Evolutionary conservation across 164 flowering plant species (phyloP).

Genomic region (Vitis riparia): DNA sequence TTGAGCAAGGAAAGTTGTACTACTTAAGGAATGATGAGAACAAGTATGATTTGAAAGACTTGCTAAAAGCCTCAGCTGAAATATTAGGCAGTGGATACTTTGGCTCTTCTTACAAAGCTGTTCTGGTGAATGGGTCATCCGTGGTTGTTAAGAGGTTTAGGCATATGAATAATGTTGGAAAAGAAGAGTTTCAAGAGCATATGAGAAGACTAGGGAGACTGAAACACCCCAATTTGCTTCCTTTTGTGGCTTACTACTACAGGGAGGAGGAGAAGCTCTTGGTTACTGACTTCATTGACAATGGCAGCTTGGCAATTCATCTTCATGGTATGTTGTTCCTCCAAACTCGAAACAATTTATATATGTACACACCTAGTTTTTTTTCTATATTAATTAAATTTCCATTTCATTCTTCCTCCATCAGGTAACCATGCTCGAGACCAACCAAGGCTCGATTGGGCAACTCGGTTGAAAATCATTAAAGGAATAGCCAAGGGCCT

Average conservation of each 20-base stretch:
- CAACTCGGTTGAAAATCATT: conserved; percentile 60
- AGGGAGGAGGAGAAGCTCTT: conserved; percentile 86
- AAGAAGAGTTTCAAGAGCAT: conserved; percentile 79
- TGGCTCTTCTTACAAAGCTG: conserved; percentile 80
- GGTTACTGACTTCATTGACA: conserved; percentile 43
- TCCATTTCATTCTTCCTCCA: neutral
- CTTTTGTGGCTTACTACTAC: conserved; percentile 76
- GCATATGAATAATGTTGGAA: conserved; percentile 74
- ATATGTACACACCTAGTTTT: no score
- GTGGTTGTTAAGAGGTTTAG: conserved; percentile 82
- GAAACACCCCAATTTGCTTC: conserved; percentile 63
- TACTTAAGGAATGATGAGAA: conserved; percentile 57
- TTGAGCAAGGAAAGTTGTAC: conserved; percentile 34
- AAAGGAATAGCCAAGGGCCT: conserved; percentile 80
- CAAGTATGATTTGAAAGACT: conserved; percentile 65
- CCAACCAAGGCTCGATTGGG: conserved; percentile 59
- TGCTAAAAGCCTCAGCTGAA: conserved; percentile 81
- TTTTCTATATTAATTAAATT: no score
- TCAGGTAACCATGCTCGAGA: conserved; percentile 44
- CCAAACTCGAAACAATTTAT: no score
- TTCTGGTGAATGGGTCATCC: conserved; percentile 40
- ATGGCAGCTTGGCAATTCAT: conserved; percentile 67
- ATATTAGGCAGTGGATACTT: conserved; percentile 74
- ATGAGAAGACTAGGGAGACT: conserved; percentile 81
- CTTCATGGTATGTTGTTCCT: conserved; percentile 61